These are phyloP conservation scores for Phytophthora vignae DNA, from an alignment of 352 stramenopile species.

Conservation along the genomic window DNA sequence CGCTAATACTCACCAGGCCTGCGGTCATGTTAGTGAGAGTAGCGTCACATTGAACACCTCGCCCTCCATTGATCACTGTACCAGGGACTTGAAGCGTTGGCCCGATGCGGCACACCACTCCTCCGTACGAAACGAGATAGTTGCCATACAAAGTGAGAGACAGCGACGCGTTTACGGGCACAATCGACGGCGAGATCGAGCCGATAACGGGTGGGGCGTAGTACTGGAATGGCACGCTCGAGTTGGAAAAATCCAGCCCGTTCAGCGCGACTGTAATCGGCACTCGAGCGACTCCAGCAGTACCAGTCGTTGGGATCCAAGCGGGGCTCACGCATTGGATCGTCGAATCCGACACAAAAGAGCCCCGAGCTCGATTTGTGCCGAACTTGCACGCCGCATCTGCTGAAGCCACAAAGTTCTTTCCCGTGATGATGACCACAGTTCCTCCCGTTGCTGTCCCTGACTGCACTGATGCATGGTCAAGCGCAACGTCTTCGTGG, in stretches of 20 bases:
- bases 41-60: slow-evolving; percentile 22
- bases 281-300: slow-evolving; percentile 15
- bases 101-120: slow-evolving; percentile 37
- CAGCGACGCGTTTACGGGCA: slow-evolving; percentile 22
- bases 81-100: slow-evolving; percentile 19
- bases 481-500: slow-evolving; percentile 27
- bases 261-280: slow-evolving; percentile 37
- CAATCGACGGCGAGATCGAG: slow-evolving; percentile 18
- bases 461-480: slow-evolving; percentile 18
- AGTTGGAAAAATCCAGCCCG: slow-evolving; percentile 38
- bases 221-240: slow-evolving; percentile 41
- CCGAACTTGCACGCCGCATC: slow-evolving; percentile 47
- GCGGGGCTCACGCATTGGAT: slow-evolving; percentile 47
- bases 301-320: slow-evolving; percentile 28
- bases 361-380: slow-evolving; percentile 10
- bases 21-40: not conserved
- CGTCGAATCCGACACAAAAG: slow-evolving; percentile 25
- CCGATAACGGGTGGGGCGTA: slow-evolving; percentile 32
- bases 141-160: slow-evolving; percentile 28
- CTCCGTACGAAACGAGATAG: slow-evolving; percentile 39
- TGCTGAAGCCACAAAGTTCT: slow-evolving; percentile 26
- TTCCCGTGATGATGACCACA: slow-evolving; percentile 34
- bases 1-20: slow-evolving; percentile 24
- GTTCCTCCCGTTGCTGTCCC: slow-evolving; percentile 45
- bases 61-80: slow-evolving; percentile 23